A percentile compares a stretch with the other conserved stretches of the same genome.
Conservation (phyloP, 805 yeast genomes). For the Starmerella floris region DNA sequence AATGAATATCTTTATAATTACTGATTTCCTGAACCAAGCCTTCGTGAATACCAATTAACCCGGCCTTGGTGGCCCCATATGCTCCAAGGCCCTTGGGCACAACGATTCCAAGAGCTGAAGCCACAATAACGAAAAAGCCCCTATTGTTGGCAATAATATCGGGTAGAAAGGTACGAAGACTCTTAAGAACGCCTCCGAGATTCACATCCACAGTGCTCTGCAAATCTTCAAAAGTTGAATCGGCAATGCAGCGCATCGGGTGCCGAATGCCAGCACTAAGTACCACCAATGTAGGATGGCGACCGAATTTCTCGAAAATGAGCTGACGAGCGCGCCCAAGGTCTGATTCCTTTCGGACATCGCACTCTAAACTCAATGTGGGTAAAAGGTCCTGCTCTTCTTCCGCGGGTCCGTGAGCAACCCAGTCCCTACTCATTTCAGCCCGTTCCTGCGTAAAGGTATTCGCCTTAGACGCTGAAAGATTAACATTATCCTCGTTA, state of each 20-base stretch:
- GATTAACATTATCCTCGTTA: neutral
- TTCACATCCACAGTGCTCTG: constrained; percentile 54
- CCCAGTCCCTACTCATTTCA: neutral
- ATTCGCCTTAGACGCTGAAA: neutral
- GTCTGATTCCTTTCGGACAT: constrained; percentile 43
- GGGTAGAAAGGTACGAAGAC: constrained; percentile 60
- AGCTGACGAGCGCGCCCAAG: constrained; percentile 32
- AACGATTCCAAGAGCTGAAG: constrained; percentile 73
- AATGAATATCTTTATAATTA: constrained; percentile 42
- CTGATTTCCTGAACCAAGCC: constrained; percentile 53
- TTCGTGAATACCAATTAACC: constrained; percentile 71
- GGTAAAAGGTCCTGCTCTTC: constrained; percentile 5
- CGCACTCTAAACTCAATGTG: constrained; percentile 36
- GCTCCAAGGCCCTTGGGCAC: constrained; percentile 68
- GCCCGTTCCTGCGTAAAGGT: neutral
- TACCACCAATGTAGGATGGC: constrained; percentile 46
- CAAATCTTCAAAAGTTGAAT: constrained; percentile 44
- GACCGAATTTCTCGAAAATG: constrained; percentile 41
- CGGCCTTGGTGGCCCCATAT: constrained; percentile 87
- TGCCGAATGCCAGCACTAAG: constrained; percentile 69
- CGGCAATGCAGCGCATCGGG: constrained; percentile 25
- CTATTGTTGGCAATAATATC: constrained; percentile 46
- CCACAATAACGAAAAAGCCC: constrained; percentile 69
- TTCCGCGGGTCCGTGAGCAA: neutral
- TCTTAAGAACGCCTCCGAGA: constrained; percentile 53